A percentile compares a stretch with the other conserved stretches of the same genome.
These are phyloP conservation scores for Fusarium sp. DNA, from an alignment of 2,329 filamentous ascomycete species.

Conservation along the genomic window DNA sequence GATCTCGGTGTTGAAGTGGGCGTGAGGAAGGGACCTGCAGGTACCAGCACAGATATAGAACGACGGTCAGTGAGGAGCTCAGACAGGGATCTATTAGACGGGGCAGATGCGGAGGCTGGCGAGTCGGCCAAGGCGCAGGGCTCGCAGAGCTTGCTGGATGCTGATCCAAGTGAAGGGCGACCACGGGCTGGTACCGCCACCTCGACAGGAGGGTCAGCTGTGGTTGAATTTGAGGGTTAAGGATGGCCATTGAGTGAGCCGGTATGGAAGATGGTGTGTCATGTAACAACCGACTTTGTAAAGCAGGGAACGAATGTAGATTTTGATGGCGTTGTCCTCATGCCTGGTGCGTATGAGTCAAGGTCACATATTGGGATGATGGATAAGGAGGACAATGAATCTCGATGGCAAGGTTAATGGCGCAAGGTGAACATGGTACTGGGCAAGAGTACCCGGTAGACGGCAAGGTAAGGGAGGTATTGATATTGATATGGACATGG, in stretches of 20 bases:
- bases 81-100: constrained; percentile 78
- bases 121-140: constrained; percentile 51
- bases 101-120: constrained; percentile 77
- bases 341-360: constrained; percentile 24
- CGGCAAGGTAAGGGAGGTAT: background rate
- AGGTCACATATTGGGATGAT: constrained; percentile 2
- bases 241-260: constrained; percentile 12
- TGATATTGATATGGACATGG: background rate
- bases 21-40: constrained; percentile 50
- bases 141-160: constrained; percentile 50
- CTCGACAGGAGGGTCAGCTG: constrained; percentile 48
- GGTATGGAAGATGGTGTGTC: background rate
- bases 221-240: constrained; percentile 58
- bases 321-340: constrained; percentile 14
- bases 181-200: constrained; percentile 43
- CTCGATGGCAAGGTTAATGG: constrained; percentile 21
- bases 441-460: constrained; percentile 7
- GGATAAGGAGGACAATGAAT: constrained; percentile 16
- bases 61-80: constrained; percentile 73
- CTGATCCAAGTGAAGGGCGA: constrained; percentile 43
- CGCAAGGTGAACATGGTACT: constrained; percentile 12
- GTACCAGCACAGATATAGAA: constrained; percentile 66
- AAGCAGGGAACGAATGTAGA: constrained; percentile 28
- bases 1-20: constrained; percentile 59
- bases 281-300: constrained; percentile 22